Base-by-base conservation (phyloP, 2,329 filamentous ascomycete species). In the Kalaharituber pfeilii region DNA sequence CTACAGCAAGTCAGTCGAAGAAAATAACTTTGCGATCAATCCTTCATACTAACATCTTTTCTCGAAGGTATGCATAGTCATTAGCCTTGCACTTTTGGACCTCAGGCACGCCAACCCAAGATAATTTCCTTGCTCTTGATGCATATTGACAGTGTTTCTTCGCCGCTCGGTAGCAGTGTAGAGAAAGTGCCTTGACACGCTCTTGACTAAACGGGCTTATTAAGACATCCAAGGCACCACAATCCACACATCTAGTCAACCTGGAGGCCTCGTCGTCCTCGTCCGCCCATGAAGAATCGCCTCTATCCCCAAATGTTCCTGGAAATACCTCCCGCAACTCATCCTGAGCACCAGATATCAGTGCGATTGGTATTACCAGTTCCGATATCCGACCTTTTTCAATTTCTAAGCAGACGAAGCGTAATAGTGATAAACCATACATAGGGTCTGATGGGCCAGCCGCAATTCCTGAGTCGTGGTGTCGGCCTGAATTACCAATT, bases 61-160 rank as follows among this genome's bases (percentile, higher is more conserved):
- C 88, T 57, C 88, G 77, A 53, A 95, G 71, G 69, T 94, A 94
- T 15, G 86, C 81, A 69, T 87, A 94, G 1, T 87, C 86, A 66
- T 88, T 83, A 62, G 60, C 52, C 56, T 59, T 50, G 26, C 47
- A 56, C 22, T 56, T 61, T 58, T 55, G 57, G 55, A 55, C 78
- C 61, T 89, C 84, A 64, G 85, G 79, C 9, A 93, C 76, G 25
- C 88, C 87, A 42, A 94, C 86, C 88, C 88, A 94, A 0, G 88
- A 94, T 52, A 86, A 78, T 68, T 93, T 93, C 53, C 87, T 77
- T 45, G 81, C 80, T 61, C 82, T 56, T 82, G 73, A 56, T 84
- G 82, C 54, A 87, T 88, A 83, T 64, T 78, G 80, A 29, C 77
- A 74, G 22, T 84, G 82, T 62, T 87, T 80, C 67, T 84, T 84